These are phyloP conservation scores for Simplicillium sp. DNA, from an alignment of 2,329 filamentous ascomycete species.

Conservation along the genomic window DNA sequence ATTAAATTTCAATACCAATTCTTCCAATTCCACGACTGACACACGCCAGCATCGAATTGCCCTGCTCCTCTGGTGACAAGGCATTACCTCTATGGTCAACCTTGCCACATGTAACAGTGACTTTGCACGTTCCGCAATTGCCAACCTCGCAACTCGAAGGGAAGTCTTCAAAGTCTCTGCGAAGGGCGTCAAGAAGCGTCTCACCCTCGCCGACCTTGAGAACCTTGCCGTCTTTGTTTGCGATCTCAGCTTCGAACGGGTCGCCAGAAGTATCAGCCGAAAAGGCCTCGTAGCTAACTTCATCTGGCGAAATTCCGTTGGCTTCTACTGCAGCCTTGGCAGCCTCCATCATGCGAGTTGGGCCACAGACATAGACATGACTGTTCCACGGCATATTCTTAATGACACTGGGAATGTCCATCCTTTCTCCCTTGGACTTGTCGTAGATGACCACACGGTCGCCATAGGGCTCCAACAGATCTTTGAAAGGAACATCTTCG, in stretches of 20 bases:
- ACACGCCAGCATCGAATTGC: constrained; percentile 35
- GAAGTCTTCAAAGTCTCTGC: constrained; percentile 29
- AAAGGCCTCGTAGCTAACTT: constrained; percentile 55
- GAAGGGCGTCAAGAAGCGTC: constrained; percentile 38
- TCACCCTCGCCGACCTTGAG: constrained; percentile 38
- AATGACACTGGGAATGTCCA: constrained; percentile 44
- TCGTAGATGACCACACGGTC: constrained; percentile 42
- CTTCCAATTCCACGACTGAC: constrained; percentile 41
- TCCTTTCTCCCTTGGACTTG: constrained; percentile 35
- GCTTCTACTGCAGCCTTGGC: constrained; percentile 29
- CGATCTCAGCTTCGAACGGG: constrained; percentile 48
- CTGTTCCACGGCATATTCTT: constrained; percentile 38
- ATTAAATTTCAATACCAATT: constrained; percentile 37
- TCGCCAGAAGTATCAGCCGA: constrained; percentile 42
- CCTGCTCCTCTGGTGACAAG: constrained; percentile 33
- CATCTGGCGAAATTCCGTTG: constrained; percentile 33
- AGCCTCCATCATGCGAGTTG: constrained; percentile 45
- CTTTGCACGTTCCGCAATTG: constrained; percentile 43
- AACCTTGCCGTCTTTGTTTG: constrained; percentile 24
- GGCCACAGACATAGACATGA: constrained; percentile 53
- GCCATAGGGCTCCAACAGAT: constrained; percentile 31
- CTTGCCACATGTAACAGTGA: constrained; percentile 28
- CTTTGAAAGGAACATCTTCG: constrained; percentile 44
- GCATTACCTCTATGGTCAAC: constrained; percentile 41
- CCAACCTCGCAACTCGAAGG: constrained; percentile 43